Base-by-base conservation (phyloP, 2,329 filamentous ascomycete species). In the Thyridium curvatum region DNA sequence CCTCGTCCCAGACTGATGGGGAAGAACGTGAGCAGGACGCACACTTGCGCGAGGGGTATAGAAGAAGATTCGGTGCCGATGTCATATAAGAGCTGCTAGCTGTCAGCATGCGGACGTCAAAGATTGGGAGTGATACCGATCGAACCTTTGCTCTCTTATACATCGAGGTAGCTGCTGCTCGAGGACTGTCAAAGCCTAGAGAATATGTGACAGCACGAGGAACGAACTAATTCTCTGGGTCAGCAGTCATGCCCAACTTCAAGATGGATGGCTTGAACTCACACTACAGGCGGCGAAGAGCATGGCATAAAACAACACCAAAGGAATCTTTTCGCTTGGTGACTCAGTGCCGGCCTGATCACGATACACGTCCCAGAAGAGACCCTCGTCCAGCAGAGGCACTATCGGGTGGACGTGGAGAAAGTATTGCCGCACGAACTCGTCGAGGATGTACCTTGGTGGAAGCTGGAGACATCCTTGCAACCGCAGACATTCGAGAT, bases 361-460 rank as follows among this genome's bases (percentile, higher is more conserved):
- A 33, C 52, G 54, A 42, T 66, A 67, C 38, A 67, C 52, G 40
- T 70, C 62, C 69, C 69, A 73, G 40, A 71, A 69, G 31, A 68
- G 59, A 1, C 64, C 65, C 47, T 74, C 65, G 36, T 68, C 60
- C 17, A 69, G 44, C 17, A 70, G 49, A 1, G 66, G 66, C 18
- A 69, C 51, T 21, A 67, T 45, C 2, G 66, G 65, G 39, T 70
- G 67, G 14, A 69, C 63, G 38, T 69, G 65, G 12, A 69, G 50
- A 39, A 69, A 70, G 44, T 68, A 70, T 35, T 69, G 63, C 46
- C 65, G 60, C 5, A 74, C 56, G 41, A 75, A 71, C 36, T 70
- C 66, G 38, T 71, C 64, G 0, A 72, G 52, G 2, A 67, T 53
- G 1, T 53, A 41, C 16, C 58, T 54, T 0, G 58, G 62, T 0